Evolutionary conservation across 345 rosid genomes (phyloP).

Genomic region (Viola odorata): DNA sequence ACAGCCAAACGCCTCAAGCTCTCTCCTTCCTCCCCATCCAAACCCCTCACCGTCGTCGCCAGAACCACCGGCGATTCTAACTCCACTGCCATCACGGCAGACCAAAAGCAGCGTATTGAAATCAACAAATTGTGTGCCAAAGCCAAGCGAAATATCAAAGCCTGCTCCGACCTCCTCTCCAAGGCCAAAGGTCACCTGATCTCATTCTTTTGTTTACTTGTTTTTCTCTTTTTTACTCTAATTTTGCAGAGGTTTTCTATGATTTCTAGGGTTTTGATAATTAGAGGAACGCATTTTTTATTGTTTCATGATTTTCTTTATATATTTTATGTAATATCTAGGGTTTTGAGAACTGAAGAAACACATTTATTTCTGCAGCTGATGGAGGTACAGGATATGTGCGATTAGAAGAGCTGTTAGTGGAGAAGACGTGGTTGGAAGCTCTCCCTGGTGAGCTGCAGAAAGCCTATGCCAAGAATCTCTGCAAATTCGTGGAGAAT

Average conservation of each 20-base stretch:
- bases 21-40: conserved; percentile 23
- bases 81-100: conserved; percentile 40
- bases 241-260: too few species aligned
- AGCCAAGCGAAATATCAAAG: conserved; percentile 61
- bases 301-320: not conserved
- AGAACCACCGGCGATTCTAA: conserved; percentile 12
- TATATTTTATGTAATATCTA: not conserved
- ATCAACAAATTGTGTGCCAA: conserved; percentile 57
- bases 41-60: conserved; percentile 11
- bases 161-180: conserved; percentile 53
- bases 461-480: conserved; percentile 55
- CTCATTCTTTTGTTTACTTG: not conserved
- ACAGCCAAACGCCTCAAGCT: conserved; percentile 69
- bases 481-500: conserved; percentile 51
- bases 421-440: conserved; percentile 74
- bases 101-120: conserved; percentile 52
- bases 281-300: not conserved
- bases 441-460: conserved; percentile 63
- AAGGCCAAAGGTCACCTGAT: conserved; percentile 34
- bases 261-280: conserved; percentile 1
- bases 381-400: conserved; percentile 45
- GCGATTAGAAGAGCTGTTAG: conserved; percentile 70
- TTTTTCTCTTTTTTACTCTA: not conserved
- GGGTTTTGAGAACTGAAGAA: not conserved
- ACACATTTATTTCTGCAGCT: not conserved